Percentiles rank a stretch among this genome's conserved stretches.
Evolutionary conservation across 306 rosid species (phyloP).

Genomic region (Morella rubra): DNA sequence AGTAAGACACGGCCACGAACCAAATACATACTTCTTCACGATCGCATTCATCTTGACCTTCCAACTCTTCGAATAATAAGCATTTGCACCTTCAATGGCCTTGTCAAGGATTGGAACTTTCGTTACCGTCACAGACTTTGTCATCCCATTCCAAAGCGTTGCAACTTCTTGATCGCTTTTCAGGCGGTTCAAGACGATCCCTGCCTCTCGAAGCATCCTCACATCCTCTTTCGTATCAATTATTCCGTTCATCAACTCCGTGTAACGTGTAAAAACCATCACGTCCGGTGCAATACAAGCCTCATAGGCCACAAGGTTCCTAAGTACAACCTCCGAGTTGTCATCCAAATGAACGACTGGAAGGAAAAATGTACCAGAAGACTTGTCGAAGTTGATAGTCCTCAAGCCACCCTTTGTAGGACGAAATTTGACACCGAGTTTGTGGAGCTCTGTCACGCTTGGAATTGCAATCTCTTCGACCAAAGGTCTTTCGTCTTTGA

Average conservation of each 20-base stretch:
- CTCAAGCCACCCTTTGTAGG: constrained; percentile 12
- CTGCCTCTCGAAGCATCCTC: constrained; percentile 5
- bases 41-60: neutral
- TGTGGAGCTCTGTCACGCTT: neutral
- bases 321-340: constrained; percentile 12
- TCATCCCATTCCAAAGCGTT: constrained; percentile 15
- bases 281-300: constrained; percentile 7
- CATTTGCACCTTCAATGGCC: constrained; percentile 12
- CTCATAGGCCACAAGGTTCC: constrained; percentile 22
- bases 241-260: constrained; percentile 17
- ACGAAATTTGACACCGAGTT: constrained; percentile 7
- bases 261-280: constrained; percentile 12
- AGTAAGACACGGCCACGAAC: constrained; percentile 10
- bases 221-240: constrained; percentile 17
- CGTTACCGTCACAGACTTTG: constrained; percentile 13
- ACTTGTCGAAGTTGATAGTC: neutral
- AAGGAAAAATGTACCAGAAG: neutral
- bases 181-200: constrained; percentile 5
- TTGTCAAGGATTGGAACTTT: constrained; percentile 4
- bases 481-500: neutral
- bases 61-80: constrained; percentile 8
- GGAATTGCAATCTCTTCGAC: constrained; percentile 18
- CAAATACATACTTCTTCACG: neutral
- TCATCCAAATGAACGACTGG: constrained; percentile 5
- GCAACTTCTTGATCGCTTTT: constrained; percentile 16